Evolutionary conservation across 306 rosid species (phyloP).

Genomic region (Acacia confusa): DNA sequence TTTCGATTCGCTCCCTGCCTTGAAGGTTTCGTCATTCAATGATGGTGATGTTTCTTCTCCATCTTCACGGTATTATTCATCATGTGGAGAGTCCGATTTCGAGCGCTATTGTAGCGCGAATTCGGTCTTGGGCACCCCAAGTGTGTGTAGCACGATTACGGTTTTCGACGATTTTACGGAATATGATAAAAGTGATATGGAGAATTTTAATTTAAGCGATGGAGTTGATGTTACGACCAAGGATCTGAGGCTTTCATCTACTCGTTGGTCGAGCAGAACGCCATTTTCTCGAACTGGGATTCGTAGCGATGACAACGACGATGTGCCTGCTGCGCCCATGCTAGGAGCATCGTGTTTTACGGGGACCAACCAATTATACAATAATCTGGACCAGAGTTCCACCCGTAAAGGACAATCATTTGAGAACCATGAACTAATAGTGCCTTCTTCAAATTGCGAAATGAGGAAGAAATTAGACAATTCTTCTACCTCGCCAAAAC

Average conservation of each 20-base stretch:
- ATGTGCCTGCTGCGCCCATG: not conserved
- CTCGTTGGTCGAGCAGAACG: not conserved
- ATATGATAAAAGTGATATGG: constrained; percentile 39
- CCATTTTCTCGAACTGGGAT: not conserved
- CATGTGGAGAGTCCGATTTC: constrained; percentile 81
- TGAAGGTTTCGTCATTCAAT: constrained; percentile 37
- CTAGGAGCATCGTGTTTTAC: not conserved
- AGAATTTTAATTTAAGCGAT: constrained; percentile 58
- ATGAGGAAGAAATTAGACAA: constrained; percentile 38
- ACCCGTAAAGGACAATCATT: constrained; percentile 24
- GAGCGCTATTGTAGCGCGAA: constrained; percentile 90
- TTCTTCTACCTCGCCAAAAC: constrained; percentile 35
- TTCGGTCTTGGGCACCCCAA: constrained; percentile 84
- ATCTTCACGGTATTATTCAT: constrained; percentile 56
- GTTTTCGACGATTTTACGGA: constrained; percentile 65
- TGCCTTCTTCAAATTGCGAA: constrained; percentile 29
- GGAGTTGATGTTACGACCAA: constrained; percentile 29
- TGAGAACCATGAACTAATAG: constrained; percentile 40
- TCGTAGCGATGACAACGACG: not conserved
- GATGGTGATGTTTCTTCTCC: constrained; percentile 30
- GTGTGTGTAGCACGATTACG: constrained; percentile 67
- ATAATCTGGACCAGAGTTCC: not conserved
- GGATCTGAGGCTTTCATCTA: constrained; percentile 16
- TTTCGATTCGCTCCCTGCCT: constrained; percentile 39
- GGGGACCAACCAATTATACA: not conserved